Evolutionary conservation across 2,329 filamentous ascomycete species (phyloP).

Genomic region (Chalaropsis thielavioides): DNA sequence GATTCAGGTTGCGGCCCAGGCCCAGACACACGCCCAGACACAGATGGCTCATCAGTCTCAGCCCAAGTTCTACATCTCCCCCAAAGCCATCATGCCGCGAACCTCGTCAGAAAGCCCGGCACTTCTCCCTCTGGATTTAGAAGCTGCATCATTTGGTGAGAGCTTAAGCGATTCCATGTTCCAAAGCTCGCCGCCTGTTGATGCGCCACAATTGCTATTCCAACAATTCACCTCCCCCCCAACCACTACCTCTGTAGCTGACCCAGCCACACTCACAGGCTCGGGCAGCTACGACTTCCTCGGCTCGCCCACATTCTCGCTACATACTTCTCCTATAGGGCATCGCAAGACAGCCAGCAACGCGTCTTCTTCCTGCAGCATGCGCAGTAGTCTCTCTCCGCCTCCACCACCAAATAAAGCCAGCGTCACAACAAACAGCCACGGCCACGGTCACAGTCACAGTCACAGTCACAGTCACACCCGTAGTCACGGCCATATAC

Average conservation of each 20-base stretch:
- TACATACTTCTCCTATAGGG: background rate
- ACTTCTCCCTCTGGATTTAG: constrained; percentile 11
- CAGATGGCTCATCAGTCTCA: background rate
- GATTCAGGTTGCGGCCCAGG: background rate
- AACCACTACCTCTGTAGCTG: background rate
- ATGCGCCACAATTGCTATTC: constrained; percentile 11
- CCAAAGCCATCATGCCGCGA: constrained; percentile 15
- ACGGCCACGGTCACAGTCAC: background rate
- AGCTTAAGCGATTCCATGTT: constrained; percentile 9
- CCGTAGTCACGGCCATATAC: background rate
- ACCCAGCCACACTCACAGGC: background rate
- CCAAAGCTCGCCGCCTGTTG: constrained; percentile 11
- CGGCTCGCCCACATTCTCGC: constrained; percentile 13
- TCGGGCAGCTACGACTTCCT: constrained; percentile 11
- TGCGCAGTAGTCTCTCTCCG: constrained; percentile 11
- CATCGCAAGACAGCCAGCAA: constrained; percentile 14
- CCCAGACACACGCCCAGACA: background rate
- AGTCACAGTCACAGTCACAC: background rate
- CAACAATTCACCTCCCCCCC: constrained; percentile 2
- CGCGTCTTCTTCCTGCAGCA: background rate
- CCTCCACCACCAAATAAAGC: background rate
- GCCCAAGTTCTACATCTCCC: constrained; percentile 14
- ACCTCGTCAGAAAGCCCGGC: constrained; percentile 11
- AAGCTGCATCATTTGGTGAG: constrained; percentile 4
- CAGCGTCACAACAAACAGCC: background rate